Evolutionary conservation across 148 eudicot genomes (phyloP), one percentile per base, ranked within the genome.

Genomic region (Amaranthus hypochondriacus): DNA sequence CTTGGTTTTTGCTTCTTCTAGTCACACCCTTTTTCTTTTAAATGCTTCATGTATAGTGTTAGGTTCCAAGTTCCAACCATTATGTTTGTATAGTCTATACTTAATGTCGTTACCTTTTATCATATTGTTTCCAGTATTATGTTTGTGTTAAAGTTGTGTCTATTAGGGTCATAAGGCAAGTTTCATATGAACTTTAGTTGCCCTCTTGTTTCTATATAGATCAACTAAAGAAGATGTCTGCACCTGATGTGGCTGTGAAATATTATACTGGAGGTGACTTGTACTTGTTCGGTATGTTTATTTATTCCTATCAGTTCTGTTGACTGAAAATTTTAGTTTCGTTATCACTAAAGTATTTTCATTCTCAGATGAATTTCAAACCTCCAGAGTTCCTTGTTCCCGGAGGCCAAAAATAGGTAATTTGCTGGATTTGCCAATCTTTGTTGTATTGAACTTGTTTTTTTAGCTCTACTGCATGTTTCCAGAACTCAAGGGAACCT

Each of bases 371-470:
- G 99, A 95, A 80, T 95, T 95, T 84, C 99, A 95, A 84, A 92
- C 99, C 46, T 80, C 97, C 77, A 79, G 97, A 83, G 84, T 60
- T 77, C 99, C 97, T 61, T 85, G 87, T 80, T 9, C 96, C 60
- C 89, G 99, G 61, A 89, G 99, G 76, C 99, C 99, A 58, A 84
- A 79, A 76, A 95, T 95, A 73, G 96, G 99, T 90, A 79, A 81
- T 66, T 5, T 69, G 39, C 46, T 46, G 21, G 28, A 48, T 43
- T 67, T 59, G 14, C 58, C 68, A 49, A 5, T 48, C 39, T 56
- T 39, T 49, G 5, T 68, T 52, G 56, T 15, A 21, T 18, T 13
- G 5, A 0, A 28, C 5, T 52, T 9, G 7, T 54, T 15, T 13
- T 10, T 67, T 62, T 28, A 28, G 39, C 39, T 28, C 52, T 52